Evolutionary conservation across 306 rosid species (phyloP), one percentile per base, ranked within the genome.

Genomic region (Styphnolobium japonicum): DNA sequence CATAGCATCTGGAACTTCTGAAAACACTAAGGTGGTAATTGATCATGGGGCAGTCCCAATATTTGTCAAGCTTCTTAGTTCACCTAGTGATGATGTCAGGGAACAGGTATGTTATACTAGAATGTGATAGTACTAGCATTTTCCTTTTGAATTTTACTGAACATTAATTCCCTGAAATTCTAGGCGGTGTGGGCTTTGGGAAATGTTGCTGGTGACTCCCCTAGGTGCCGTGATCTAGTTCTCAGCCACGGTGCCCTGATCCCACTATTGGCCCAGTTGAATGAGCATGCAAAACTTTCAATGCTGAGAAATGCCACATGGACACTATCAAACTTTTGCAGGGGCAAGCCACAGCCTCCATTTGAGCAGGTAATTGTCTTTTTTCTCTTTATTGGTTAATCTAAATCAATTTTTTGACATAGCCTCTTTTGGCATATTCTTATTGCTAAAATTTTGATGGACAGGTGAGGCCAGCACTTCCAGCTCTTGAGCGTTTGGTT

Each of bases 121-220:
- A 53, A 56, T 51, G 11, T 25, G 19, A 23, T 65, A 0, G 39
- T 10, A 10, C 25, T 9, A 9, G 15, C 19, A 22, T 36, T 14
- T 76, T 39, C 6, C n/a, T 34, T 48, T 62, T 48, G 12, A 16
- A 14, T 21, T 65, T 40, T 67, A 16, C 46, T 61, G 29, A 68
- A 15, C 25, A 71, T 49, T 56, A 45, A 11, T 16, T 70, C 71
- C 45, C 14, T 67, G 43, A 76, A 66, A 80, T 43, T 80, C 22
- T 67, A 93, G 97, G 98, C 97, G 3, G 93, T 88, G 52, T 91
- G 98, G 98, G 98, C 97, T 42, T 77, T 93, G 85, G 97, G 97
- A 84, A 93, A 93, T 69, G 90, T 93, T 76, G 94, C 98, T 31
- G 98, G 96, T 81, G 98, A 93, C 76, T 91, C 97, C 2, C 94